Percentiles rank a stretch among this genome's conserved stretches.
These are phyloP conservation scores for Phialophora tarda DNA, from an alignment of 2,329 filamentous ascomycete genomes.

Conservation along the genomic window DNA sequence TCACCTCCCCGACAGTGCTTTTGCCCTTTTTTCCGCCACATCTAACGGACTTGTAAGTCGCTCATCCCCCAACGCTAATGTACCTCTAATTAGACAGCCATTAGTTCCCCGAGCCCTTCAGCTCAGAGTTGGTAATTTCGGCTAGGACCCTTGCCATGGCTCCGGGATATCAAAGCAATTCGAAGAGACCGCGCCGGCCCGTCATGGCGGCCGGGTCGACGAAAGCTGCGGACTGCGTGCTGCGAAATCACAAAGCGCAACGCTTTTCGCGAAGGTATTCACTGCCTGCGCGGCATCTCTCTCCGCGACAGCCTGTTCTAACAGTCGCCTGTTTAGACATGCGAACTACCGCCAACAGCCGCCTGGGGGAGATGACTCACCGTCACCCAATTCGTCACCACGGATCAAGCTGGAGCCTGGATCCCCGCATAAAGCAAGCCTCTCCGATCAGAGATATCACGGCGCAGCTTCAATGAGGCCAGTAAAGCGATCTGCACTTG, in stretches of 20 bases:
- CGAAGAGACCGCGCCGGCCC: background rate
- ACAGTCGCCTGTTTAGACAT: background rate
- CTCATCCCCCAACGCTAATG: background rate
- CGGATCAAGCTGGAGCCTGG: slow-evolving; percentile 18
- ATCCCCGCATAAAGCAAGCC: slow-evolving; percentile 4
- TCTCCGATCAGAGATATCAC: slow-evolving; percentile 12
- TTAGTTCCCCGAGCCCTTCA: background rate
- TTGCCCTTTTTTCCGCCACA: too few species aligned
- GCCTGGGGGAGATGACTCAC: background rate
- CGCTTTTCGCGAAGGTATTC: background rate
- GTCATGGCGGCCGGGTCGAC: background rate
- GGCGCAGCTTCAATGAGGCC: slow-evolving; percentile 6
- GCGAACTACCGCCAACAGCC: background rate
- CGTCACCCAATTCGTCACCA: slow-evolving; percentile 9
- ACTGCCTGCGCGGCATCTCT: background rate
- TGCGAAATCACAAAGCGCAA: background rate
- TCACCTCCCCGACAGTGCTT: too few species aligned
- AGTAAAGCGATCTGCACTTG: slow-evolving; percentile 25
- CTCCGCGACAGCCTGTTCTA: background rate
- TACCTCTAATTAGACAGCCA: background rate
- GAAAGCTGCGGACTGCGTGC: background rate
- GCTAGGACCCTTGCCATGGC: background rate
- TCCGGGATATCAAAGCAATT: background rate
- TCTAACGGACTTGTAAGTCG: too few species aligned
- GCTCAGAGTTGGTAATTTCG: background rate